Evolutionary conservation across 116 monocot genomes (phyloP), one percentile per base, ranked within the genome.

Genomic region (Iris pallida): DNA sequence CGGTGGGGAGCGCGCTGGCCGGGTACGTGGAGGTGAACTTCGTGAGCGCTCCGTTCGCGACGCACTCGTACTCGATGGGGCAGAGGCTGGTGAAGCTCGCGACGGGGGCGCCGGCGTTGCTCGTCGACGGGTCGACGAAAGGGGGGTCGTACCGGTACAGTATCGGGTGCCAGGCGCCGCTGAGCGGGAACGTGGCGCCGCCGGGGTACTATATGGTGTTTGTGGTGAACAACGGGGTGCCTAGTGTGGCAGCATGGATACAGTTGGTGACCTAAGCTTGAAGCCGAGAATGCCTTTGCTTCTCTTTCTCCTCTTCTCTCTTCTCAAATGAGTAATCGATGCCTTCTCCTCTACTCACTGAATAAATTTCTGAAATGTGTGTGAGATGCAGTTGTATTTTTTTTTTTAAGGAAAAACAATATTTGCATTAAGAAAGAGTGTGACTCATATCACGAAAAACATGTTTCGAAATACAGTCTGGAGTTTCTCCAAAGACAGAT

Each of bases 11-110:
- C 0, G 7, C 68, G 2, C 4, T 20, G 51, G 66, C 17, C 5
- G 5, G 13, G 6, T 59, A 5, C 0, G 66, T 72, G 30, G 61
- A 53, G 59, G 72, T 78, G 18, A 72, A 48, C 17, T 66, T 78
- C 44, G 68, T 42, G 44, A 56, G 56, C 56, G 56, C 68, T 55
- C 56, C 11, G 9, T 68, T 68, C 19, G 42, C 56, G 42, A 68
- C 68, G 43, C 68, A 68, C 53, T 56, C 68, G 15, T 57, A 55
- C 11, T 55, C 59, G 19, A 70, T 70, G 70, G 47, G 59, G 14
- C 59, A 70, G 48, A 58, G 70, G 20, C 15, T 67, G 44, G 20
- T 78, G 3, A 30, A 72, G 16, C 40, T 78, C 30, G 44, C 58
- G 64, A 53, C 6, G 6, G 4, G 13, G 61, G 63, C 16, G 16